phyloP scores from a whole-genome alignment of 495 filamentous ascomycete genomes.

The Terfezia claveryi region DNA sequence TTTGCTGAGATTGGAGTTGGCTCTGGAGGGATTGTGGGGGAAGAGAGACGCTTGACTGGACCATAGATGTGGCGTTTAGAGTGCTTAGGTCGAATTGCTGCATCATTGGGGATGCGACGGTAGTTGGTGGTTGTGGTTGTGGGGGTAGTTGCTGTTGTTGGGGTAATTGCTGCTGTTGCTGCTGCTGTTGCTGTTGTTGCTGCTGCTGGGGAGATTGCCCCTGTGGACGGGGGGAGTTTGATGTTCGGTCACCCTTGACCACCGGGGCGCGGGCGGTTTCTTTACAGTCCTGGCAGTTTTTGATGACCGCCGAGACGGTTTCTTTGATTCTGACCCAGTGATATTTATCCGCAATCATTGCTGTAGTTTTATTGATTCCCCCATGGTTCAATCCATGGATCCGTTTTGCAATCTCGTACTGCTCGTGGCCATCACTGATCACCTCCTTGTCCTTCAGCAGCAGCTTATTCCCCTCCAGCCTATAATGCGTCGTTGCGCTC shows the following conservation, averaged over 20 bases:
- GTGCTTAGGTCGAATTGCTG: not conserved
- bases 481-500: constrained; percentile 86
- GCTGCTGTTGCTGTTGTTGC: constrained; percentile 2
- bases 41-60: too few relatives aligned
- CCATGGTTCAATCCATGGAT: constrained; percentile 55
- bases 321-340: constrained; percentile 99
- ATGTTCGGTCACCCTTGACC: not conserved
- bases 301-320: constrained; percentile 83
- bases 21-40: too few relatives aligned
- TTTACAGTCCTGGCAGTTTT: constrained; percentile 78
- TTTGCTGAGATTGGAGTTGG: not conserved
- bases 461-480: constrained; percentile 53
- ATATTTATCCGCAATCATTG: constrained; percentile 76
- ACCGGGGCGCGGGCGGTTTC: constrained; percentile 25
- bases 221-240: not conserved
- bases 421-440: constrained; percentile 68
- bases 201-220: not conserved
- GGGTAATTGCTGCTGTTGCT: constrained; percentile 1
- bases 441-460: constrained; percentile 98
- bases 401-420: constrained; percentile 68
- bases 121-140: not conserved
- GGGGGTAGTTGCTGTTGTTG: not conserved
- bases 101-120: not conserved
- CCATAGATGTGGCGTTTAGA: too few relatives aligned
- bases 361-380: constrained; percentile 96